phyloP scores from a whole-genome alignment of 2,329 filamentous ascomycete species.

The Aspergillus fumigatus region DNA sequence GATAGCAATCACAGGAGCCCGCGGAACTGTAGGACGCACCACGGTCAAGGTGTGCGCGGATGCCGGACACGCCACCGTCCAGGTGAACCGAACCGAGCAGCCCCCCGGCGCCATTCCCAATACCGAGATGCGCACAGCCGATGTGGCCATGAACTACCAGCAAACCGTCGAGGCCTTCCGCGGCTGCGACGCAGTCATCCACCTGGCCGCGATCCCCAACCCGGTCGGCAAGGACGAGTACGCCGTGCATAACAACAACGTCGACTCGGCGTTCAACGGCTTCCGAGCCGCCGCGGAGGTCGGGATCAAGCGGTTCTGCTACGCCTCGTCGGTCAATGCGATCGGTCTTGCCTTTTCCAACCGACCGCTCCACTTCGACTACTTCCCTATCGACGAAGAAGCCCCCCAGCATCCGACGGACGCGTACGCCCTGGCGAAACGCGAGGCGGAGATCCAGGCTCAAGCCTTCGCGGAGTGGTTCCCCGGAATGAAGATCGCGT shows the following conservation, averaged over 20 bases:
- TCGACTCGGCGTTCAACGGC: constrained; percentile 37
- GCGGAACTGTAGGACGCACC: constrained; percentile 28
- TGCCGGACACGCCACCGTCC: constrained; percentile 29
- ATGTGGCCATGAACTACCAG: constrained; percentile 30
- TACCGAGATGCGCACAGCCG: constrained; percentile 31
- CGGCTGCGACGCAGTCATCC: constrained; percentile 36
- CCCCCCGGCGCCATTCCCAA: constrained; percentile 23
- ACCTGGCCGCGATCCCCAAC: constrained; percentile 36
- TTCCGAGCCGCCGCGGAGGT: constrained; percentile 33
- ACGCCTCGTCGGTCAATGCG: constrained; percentile 36
- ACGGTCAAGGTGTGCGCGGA: constrained; percentile 29
- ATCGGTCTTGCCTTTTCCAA: constrained; percentile 37
- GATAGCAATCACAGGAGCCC: constrained; percentile 40
- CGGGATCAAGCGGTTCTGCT: constrained; percentile 34
- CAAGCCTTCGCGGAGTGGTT: constrained; percentile 33
- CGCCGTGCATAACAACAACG: constrained; percentile 36
- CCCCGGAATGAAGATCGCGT: constrained; percentile 35
- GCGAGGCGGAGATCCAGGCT: constrained; percentile 33
- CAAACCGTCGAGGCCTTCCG: constrained; percentile 27
- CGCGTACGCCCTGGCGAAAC: constrained; percentile 34
- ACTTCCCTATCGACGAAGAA: constrained; percentile 38
- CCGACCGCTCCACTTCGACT: constrained; percentile 31
- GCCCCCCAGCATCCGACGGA: constrained; percentile 31
- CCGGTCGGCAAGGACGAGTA: constrained; percentile 30
- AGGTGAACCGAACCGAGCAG: constrained; percentile 31